A percentile compares a stretch with the other conserved stretches of the same genome.
These are phyloP conservation scores for Coniferiporia weirii DNA, from an alignment of 1,284 basidiomycete species.

Conservation along the genomic window DNA sequence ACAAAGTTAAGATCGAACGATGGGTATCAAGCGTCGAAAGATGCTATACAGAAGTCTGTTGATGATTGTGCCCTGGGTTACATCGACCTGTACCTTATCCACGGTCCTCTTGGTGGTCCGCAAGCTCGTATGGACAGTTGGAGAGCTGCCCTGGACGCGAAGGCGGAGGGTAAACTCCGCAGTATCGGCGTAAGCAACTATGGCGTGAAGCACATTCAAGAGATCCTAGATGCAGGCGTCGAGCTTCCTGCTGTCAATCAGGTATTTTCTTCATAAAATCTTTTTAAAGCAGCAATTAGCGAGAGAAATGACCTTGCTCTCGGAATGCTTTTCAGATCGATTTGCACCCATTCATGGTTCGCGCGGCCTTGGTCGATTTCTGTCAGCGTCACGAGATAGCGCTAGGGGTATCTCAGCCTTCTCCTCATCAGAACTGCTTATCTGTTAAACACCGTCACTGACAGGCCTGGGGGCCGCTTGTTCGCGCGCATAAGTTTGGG, in stretches of 20 bases:
- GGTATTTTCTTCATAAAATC: slow-evolving; percentile 23
- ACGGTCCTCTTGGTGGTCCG: slow-evolving; percentile 39
- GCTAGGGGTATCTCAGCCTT: slow-evolving; percentile 39
- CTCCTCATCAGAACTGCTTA: slow-evolving; percentile 28
- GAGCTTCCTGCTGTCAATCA: slow-evolving; percentile 45
- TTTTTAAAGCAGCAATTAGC: not conserved
- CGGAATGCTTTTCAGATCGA: slow-evolving; percentile 36
- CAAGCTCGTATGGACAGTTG: slow-evolving; percentile 38
- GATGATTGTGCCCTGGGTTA: slow-evolving; percentile 45
- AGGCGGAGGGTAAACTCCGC: slow-evolving; percentile 43
- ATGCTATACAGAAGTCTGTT: slow-evolving; percentile 51
- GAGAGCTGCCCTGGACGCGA: slow-evolving; percentile 34
- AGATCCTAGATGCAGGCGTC: slow-evolving; percentile 37
- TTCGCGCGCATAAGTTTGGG: slow-evolving; percentile 45
- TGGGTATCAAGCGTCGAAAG: slow-evolving; percentile 43
- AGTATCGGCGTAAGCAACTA: slow-evolving; percentile 56
- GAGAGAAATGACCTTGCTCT: not conserved
- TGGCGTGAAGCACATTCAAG: slow-evolving; percentile 44
- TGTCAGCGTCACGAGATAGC: slow-evolving; percentile 41
- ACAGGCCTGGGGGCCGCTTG: slow-evolving; percentile 52
- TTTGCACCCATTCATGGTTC: slow-evolving; percentile 53
- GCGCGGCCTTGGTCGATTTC: slow-evolving; percentile 43
- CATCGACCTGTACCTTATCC: slow-evolving; percentile 54
- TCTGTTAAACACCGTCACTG: slow-evolving; percentile 19
- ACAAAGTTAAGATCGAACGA: slow-evolving; percentile 63